A percentile compares a stretch with the other conserved stretches of the same genome.
phyloP scores from a whole-genome alignment of 1,284 basidiomycete species.

The Meripilus lineatus region DNA sequence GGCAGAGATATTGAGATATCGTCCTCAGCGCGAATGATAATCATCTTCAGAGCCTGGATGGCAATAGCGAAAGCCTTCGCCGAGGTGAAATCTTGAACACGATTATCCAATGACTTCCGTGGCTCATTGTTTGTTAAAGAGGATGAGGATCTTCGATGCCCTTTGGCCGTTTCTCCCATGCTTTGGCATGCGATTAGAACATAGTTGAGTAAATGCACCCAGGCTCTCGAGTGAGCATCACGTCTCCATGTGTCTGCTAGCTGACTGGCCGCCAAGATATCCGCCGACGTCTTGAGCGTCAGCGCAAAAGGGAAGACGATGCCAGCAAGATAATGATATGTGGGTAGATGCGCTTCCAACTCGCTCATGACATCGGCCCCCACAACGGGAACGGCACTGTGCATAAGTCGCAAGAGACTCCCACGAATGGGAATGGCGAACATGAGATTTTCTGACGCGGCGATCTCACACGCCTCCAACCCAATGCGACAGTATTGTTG shows the following conservation, averaged over 20 bases:
- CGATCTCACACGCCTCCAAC: conserved; percentile 50
- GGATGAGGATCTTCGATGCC: conserved; percentile 17
- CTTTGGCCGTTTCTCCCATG: conserved; percentile 13
- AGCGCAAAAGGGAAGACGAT: conserved; percentile 62
- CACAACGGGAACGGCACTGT: conserved; percentile 46
- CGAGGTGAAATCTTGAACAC: conserved; percentile 26
- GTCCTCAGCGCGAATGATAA: conserved; percentile 57
- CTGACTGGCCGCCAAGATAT: conserved; percentile 37
- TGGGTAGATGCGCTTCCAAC: conserved; percentile 50
- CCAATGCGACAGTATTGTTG: conserved; percentile 55
- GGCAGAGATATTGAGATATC: conserved; percentile 52
- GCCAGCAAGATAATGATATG: conserved; percentile 53
- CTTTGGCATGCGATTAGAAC: conserved; percentile 45
- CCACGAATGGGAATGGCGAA: conserved; percentile 46
- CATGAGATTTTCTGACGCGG: conserved; percentile 48
- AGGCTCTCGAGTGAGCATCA: conserved; percentile 43
- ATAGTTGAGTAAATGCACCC: conserved; percentile 64
- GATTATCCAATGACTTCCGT: conserved; percentile 42
- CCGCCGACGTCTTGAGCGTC: conserved; percentile 45
- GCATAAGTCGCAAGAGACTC: conserved; percentile 50
- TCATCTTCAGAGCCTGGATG: conserved; percentile 67
- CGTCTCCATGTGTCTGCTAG: conserved; percentile 43
- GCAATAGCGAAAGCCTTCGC: conserved; percentile 48
- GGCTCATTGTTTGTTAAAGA: conserved; percentile 19
- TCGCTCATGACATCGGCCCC: conserved; percentile 52